phyloP scores from a whole-genome alignment of 352 stramenopile genomes.

The Thraustochytrium sp. region DNA sequence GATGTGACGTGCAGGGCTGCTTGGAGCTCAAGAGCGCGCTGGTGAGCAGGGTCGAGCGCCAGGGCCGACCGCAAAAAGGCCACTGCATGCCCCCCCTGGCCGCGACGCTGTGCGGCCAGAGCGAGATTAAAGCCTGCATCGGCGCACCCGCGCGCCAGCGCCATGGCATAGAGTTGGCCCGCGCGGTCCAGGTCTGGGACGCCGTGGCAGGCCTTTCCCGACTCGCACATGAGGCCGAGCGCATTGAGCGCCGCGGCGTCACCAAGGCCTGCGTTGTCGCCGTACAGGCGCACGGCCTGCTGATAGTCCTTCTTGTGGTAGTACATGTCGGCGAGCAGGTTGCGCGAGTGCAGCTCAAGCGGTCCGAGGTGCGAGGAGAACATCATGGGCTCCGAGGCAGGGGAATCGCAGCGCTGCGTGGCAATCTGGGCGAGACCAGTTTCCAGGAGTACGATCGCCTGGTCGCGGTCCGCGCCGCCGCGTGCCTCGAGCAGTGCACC shows the following conservation, averaged over 20 bases:
- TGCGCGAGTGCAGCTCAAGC: background rate
- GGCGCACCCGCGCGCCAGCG: background rate
- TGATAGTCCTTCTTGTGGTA: background rate
- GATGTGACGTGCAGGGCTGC: background rate
- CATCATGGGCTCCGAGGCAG: too few relatives aligned
- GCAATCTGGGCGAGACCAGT: background rate
- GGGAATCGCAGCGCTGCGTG: too few relatives aligned
- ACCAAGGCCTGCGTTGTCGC: background rate
- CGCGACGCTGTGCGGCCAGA: background rate
- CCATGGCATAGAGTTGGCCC: background rate
- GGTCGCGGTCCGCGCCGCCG: background rate
- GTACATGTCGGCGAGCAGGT: background rate
- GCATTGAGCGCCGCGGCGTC: background rate
- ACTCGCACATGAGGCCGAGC: constrained; percentile 26
- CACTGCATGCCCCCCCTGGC: background rate
- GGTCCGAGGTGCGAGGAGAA: background rate
- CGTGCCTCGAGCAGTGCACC: background rate
- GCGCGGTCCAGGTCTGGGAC: background rate
- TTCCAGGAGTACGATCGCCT: background rate
- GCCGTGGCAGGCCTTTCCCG: background rate
- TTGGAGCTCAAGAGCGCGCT: background rate
- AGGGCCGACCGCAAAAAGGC: background rate
- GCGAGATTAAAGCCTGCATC: constrained; percentile 29
- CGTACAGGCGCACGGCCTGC: background rate
- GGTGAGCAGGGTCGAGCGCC: background rate